Evolutionary conservation across 305 asterid genomes (phyloP), one percentile per base, ranked within the genome.

Genomic region (Euphrasia arctica): DNA sequence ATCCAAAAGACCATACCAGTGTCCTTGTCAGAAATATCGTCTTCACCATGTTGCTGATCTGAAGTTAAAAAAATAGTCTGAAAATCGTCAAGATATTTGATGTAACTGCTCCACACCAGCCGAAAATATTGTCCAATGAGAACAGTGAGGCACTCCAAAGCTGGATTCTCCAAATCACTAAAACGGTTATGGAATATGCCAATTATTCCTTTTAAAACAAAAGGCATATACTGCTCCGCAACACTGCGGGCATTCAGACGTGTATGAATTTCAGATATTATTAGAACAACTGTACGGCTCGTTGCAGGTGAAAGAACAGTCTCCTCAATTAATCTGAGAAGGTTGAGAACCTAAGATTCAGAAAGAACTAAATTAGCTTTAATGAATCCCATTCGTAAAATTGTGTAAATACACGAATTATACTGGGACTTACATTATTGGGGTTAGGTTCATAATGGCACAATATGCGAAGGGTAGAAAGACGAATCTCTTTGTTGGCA

Each of bases 141-240:
- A 74, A 74, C 70, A 63, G 82, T 71, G 67, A 91, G 87, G 82
- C 95, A 94, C 74, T 88, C 95, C 67, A 76, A 65, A 62, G 96
- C 95, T 48, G 97, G 95, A 56, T 74, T 75, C 95, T 93, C 87
- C 70, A 86, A 74, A 65, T 70, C 66, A 75, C 81, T 82, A 72
- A 90, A 84, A 67, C 89, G 82, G 79, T 83, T 86, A 74, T 94
- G 89, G 57, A 94, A 77, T 70, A 94, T 78, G 74, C 96, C 99
- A 43, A 94, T 70, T 66, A 82, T 71, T 74, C 97, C 97, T 79
- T 72, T 58, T 68, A 94, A 76, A 71, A 79, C 78, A 42, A 76
- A 71, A 70, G 88, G 78, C 55, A 86, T 68, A 73, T 86, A 88
- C 65, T 77, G 75, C 63, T 81, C 85, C 62, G 86, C 78, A 71